Evolutionary conservation across 1,284 basidiomycete species (phyloP).

Genomic region (Moesziomyces antarcticus): DNA sequence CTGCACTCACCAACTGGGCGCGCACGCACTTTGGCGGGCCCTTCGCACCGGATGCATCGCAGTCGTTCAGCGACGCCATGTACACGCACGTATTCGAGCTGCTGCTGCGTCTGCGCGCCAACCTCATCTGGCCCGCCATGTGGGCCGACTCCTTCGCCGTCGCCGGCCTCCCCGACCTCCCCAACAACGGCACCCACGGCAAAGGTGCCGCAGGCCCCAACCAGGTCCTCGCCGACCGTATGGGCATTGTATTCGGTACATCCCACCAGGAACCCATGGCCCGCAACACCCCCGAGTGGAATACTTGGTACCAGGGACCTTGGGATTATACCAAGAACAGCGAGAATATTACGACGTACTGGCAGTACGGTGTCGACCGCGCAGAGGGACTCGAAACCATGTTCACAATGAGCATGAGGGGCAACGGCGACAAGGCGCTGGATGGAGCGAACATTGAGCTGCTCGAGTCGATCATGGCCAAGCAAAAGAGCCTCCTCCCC

Average conservation of each 20-base stretch:
- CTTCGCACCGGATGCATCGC: constrained; percentile 70
- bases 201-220: constrained; percentile 69
- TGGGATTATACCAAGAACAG: constrained; percentile 76
- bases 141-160: constrained; percentile 74
- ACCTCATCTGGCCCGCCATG: constrained; percentile 74
- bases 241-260: constrained; percentile 77
- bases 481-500: constrained; percentile 75
- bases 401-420: constrained; percentile 77
- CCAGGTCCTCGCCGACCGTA: constrained; percentile 75
- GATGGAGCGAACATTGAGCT: constrained; percentile 25
- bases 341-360: constrained; percentile 74
- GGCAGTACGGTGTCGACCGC: constrained; percentile 74
- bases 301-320: constrained; percentile 72
- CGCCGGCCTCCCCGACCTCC: constrained; percentile 71
- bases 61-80: constrained; percentile 76
- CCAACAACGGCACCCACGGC: constrained; percentile 11
- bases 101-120: constrained; percentile 76
- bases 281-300: constrained; percentile 72
- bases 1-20: constrained; percentile 73
- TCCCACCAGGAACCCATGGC: constrained; percentile 69
- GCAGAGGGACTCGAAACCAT: constrained; percentile 74
- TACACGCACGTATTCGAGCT: constrained; percentile 75
- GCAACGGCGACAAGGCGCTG: constrained; percentile 71
- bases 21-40: constrained; percentile 77
- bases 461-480: constrained; percentile 71